Conservation (phyloP, 257 asterid genomes). For the Forsythia viridissima region DNA sequence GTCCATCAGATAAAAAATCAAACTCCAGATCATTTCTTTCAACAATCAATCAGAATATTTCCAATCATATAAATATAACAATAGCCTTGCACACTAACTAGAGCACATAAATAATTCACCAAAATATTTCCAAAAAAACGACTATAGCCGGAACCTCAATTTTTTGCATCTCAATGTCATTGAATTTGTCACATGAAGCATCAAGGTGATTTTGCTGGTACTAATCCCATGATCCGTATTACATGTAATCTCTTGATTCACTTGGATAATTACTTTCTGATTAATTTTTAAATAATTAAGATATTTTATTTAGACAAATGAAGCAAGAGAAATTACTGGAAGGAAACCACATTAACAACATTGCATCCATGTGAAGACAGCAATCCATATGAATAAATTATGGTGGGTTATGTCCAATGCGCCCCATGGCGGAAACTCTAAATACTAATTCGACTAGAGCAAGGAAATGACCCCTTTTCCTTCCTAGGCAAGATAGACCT, state of each 20-base stretch:
- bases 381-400: not conserved
- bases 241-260: not conserved
- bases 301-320: not conserved
- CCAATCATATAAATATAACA: not conserved
- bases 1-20: not conserved
- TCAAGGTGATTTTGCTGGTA: not conserved
- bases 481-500: not conserved
- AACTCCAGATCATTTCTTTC: conserved; percentile 3
- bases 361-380: not conserved
- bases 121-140: not conserved
- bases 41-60: not conserved
- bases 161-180: not conserved
- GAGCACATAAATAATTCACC: not conserved
- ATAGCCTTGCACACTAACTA: not conserved
- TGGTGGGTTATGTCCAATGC: not conserved
- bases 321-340: not conserved
- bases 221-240: not conserved
- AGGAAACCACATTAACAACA: not conserved
- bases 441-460: not conserved
- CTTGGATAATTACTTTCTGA: not conserved
- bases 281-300: not conserved
- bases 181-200: not conserved
- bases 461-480: not conserved
- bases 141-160: not conserved
- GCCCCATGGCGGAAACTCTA: not conserved